A percentile compares a stretch with the other conserved stretches of the same genome.
Conservation (phyloP, 192 early-diverging fungal species). For the Backusella tuberculispora region DNA sequence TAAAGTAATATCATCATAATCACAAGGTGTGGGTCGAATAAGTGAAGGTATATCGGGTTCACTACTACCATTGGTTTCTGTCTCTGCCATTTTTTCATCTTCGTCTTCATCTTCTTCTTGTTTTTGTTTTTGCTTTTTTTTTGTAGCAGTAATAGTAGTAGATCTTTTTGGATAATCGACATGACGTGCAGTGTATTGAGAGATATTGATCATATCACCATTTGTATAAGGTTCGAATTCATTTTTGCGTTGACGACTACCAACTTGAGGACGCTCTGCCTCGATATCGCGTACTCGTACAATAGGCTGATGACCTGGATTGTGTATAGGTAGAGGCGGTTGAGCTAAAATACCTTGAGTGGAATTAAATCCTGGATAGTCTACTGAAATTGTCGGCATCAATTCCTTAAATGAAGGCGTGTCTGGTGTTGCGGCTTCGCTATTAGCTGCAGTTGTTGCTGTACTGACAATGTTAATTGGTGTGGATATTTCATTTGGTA, state of each 20-base stretch:
- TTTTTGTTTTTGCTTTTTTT: constrained; percentile 26
- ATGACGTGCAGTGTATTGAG: constrained; percentile 34
- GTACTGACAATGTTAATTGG: not conserved
- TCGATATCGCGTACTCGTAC: constrained; percentile 57
- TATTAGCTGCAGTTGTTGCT: constrained; percentile 1
- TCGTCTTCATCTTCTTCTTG: not conserved
- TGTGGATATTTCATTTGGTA: constrained; percentile 2
- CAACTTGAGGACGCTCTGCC: constrained; percentile 49
- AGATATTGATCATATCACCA: constrained; percentile 67
- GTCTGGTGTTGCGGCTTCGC: not conserved
- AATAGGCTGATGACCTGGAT: constrained; percentile 47
- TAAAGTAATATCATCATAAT: constrained; percentile 71
- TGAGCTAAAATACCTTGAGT: not conserved
- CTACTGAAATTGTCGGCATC: not conserved
- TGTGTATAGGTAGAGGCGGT: constrained; percentile 36
- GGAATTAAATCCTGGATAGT: not conserved
- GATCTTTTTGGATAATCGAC: constrained; percentile 26
- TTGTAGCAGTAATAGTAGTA: not conserved
- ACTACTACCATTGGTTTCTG: not conserved
- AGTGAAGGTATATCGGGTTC: not conserved
- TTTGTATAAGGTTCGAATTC: constrained; percentile 67
- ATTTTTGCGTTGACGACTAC: constrained; percentile 55
- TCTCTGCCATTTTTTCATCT: not conserved
- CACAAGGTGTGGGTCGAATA: constrained; percentile 30
- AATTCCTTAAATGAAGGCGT: not conserved